These are phyloP conservation scores for Naegleria lovaniensis DNA, from an alignment of 208 protist genomes.

Conservation along the genomic window DNA sequence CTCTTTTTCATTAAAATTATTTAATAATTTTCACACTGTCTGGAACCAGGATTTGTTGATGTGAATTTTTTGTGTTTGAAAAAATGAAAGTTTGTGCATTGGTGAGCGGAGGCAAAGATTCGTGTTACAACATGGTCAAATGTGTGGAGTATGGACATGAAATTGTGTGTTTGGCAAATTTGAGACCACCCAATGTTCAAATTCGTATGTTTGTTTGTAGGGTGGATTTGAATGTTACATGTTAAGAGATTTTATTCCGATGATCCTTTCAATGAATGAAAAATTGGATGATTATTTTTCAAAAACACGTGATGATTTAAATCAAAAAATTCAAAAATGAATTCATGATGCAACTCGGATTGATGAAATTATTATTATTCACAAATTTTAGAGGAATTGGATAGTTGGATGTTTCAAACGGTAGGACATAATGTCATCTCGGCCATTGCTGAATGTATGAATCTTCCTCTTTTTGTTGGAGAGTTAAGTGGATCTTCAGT, in stretches of 20 bases:
- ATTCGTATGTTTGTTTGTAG: not conserved
- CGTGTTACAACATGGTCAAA: constrained; percentile 79
- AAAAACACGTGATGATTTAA: not conserved
- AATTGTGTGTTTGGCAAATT: constrained; percentile 89
- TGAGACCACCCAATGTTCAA: constrained; percentile 53
- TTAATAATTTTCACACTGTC: too few relatives aligned
- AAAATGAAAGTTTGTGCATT: constrained; percentile 91
- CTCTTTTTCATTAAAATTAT: too few relatives aligned
- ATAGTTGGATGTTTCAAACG: constrained; percentile 98
- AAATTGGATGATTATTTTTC: not conserved
- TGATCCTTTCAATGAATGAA: too few relatives aligned
- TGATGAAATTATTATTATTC: too few relatives aligned
- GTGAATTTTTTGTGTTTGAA: too few relatives aligned
- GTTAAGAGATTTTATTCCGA: not conserved
- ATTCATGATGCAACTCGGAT: not conserved
- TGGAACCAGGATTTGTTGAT: too few relatives aligned
- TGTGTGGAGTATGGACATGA: constrained; percentile 88
- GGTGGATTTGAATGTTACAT: too few relatives aligned
- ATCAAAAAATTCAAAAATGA: constrained; percentile 36
- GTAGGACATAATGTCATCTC: constrained; percentile 87
- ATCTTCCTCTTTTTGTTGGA: constrained; percentile 77
- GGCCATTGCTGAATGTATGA: constrained; percentile 73
- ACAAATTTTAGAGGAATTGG: constrained; percentile 86
- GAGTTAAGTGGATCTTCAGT: constrained; percentile 64
- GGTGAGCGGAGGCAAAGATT: constrained; percentile 97